Percentiles rank a stretch among this genome's conserved stretches.
Evolutionary conservation across 2,329 filamentous ascomycete species (phyloP).

Genomic region (Botryotinia globosa): DNA sequence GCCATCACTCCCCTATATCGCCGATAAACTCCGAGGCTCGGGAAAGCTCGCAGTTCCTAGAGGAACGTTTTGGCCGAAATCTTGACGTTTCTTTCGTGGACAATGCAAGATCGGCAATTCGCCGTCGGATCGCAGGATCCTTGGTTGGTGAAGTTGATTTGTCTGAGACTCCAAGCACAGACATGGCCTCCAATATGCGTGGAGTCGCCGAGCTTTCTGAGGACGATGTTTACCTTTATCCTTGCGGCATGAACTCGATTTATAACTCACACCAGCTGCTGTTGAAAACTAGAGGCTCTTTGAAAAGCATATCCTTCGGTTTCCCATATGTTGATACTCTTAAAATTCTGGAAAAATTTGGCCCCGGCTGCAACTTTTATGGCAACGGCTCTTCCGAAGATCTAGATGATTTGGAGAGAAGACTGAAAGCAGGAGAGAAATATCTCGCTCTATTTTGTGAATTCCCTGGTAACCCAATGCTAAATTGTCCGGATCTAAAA

Average conservation of each 20-base stretch:
- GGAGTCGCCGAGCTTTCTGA: slow-evolving; percentile 68
- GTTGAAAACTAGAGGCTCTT: slow-evolving; percentile 58
- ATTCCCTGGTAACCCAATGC: slow-evolving; percentile 87
- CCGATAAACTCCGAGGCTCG: slow-evolving; percentile 39
- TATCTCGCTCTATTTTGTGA: slow-evolving; percentile 89
- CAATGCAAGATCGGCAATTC: slow-evolving; percentile 82
- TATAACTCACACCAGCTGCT: slow-evolving; percentile 81
- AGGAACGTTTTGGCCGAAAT: slow-evolving; percentile 92
- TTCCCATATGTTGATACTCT: slow-evolving; percentile 97
- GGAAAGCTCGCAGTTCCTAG: slow-evolving; percentile 79
- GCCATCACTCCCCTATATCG: background rate
- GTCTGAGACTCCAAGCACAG: slow-evolving; percentile 51
- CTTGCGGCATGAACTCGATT: slow-evolving; percentile 92
- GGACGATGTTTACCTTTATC: slow-evolving; percentile 84
- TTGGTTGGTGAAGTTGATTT: slow-evolving; percentile 71
- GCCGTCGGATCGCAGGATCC: slow-evolving; percentile 83
- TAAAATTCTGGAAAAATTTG: slow-evolving; percentile 93
- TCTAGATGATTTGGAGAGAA: slow-evolving; percentile 75
- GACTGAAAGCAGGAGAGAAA: slow-evolving; percentile 68
- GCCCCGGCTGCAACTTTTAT: slow-evolving; percentile 84
- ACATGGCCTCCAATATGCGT: slow-evolving; percentile 49
- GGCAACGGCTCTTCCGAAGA: slow-evolving; percentile 75
- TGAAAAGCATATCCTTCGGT: slow-evolving; percentile 87
- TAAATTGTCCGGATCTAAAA: slow-evolving; percentile 77
- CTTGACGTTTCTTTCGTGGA: slow-evolving; percentile 74